Evolutionary conservation across 495 filamentous ascomycete species (phyloP), one percentile per base, ranked within the genome.

Genomic region (Cairneyella variabilis): DNA sequence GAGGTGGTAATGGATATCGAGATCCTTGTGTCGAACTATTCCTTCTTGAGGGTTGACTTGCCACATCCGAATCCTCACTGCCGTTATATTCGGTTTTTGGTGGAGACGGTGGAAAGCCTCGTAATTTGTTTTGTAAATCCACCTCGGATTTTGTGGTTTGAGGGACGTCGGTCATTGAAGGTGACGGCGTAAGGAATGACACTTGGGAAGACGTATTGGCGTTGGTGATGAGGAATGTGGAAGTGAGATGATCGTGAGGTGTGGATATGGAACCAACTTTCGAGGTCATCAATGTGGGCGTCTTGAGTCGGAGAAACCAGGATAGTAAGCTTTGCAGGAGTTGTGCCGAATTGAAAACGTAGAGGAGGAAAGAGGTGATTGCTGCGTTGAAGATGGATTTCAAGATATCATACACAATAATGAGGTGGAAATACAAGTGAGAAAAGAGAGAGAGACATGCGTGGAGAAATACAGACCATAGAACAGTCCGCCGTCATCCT

Each of bases 1-100:
- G 79, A 6, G 91, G 91, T 16, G 90, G 90, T 10, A 95, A 73
- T 4, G 88, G 83, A 48, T 59, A 63, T 36, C 60, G 56, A 28
- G 23, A 16, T 23, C 38, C 41, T 39, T 18, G 3, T 16, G 27
- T 27, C 20, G 48, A 48, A 25, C 60, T 63, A 18, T 25, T 34
- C 39, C 52, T 37, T 38, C 52, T 59, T 17, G 60, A 63, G 36
- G 14, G 18, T 30, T 52, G 23, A 39, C 14, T 37, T 16, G 52
- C 52, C 32, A 42, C 26, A 25, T 51, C 50, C 26, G 54, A 54
- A 1, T 8, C 28, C 12, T 61, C 51, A 27, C 54, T 54, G 32
- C 44, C 48, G 23, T 37, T 38, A 20, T 56, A 26, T 41, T 56
- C 53, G 17, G 60, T 58, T 42, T 59, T 59, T 26, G 60, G 60